These are phyloP conservation scores for Babesia caballi DNA, from an alignment of 169 alveolate species.

Conservation along the genomic window DNA sequence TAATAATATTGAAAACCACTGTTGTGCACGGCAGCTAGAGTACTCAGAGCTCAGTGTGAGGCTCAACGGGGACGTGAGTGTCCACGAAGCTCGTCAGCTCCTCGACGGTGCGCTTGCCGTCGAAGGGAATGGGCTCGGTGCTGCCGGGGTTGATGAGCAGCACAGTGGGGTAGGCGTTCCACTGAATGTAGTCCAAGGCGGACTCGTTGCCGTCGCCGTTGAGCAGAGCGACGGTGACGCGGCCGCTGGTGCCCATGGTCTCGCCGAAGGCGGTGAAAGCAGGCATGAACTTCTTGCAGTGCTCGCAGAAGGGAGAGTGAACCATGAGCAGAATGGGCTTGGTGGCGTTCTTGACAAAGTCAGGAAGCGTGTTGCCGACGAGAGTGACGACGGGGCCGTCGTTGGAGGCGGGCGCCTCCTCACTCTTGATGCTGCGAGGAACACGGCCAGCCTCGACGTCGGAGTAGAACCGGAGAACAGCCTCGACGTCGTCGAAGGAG, in stretches of 20 bases:
- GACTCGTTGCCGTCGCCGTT: conserved; percentile 79
- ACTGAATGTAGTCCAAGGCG: conserved; percentile 68
- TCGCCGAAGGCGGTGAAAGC: conserved; percentile 70
- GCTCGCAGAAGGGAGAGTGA: conserved; percentile 78
- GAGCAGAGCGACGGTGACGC: conserved; percentile 68
- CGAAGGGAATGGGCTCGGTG: conserved; percentile 64
- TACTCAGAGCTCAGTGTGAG: conserved; percentile 38
- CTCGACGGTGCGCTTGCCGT: conserved; percentile 72
- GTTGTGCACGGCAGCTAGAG: neutral
- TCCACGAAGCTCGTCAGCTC: conserved; percentile 68
- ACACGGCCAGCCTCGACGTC: conserved; percentile 74
- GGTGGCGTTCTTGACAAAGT: conserved; percentile 58
- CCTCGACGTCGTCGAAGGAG: conserved; percentile 45
- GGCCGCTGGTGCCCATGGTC: conserved; percentile 59
- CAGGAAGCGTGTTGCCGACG: conserved; percentile 72
- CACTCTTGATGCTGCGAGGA: conserved; percentile 69
- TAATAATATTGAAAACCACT: neutral
- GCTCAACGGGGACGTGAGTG: conserved; percentile 42
- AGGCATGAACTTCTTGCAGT: conserved; percentile 77
- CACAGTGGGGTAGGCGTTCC: conserved; percentile 79
- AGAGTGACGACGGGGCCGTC: conserved; percentile 68
- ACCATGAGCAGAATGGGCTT: conserved; percentile 71
- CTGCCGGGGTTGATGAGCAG: conserved; percentile 71
- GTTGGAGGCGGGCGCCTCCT: conserved; percentile 72
- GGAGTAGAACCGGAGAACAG: conserved; percentile 64